A percentile compares a stretch with the other conserved stretches of the same genome.
These are phyloP conservation scores for Backusella sp. DNA, from an alignment of 192 early-diverging fungal genomes.

Conservation along the genomic window DNA sequence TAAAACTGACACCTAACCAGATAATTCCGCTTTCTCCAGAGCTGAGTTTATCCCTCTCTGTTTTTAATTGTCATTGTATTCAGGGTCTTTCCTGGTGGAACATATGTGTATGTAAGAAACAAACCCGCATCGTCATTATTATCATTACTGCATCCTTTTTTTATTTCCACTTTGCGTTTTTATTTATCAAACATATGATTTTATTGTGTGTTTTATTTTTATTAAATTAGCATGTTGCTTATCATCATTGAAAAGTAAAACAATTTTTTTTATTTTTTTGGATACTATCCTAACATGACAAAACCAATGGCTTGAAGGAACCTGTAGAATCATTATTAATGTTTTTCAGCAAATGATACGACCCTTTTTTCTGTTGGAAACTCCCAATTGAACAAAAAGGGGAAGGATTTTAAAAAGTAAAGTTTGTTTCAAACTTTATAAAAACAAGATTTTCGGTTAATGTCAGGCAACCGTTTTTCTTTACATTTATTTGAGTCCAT, in stretches of 20 bases:
- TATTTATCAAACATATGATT: not conserved
- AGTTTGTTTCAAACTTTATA: not conserved
- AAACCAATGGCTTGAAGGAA: not conserved
- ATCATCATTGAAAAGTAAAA: not conserved
- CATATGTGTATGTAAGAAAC: not conserved
- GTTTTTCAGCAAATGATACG: too few species aligned
- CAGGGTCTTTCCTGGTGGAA: not conserved
- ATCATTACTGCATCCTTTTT: not conserved
- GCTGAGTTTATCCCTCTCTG: not conserved
- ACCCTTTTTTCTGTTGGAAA: not conserved
- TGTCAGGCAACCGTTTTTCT: not conserved
- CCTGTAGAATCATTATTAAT: not conserved
- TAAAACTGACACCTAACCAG: not conserved
- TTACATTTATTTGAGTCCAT: not conserved
- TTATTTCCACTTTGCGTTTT: not conserved
- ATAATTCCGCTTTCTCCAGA: conserved; percentile 1
- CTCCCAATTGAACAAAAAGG: not conserved
- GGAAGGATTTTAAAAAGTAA: not conserved
- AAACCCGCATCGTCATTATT: not conserved
- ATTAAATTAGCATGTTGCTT: not conserved
- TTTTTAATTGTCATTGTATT: not conserved
- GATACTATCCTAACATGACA: not conserved
- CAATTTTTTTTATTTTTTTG: not conserved
- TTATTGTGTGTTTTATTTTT: not conserved
- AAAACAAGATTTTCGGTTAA: not conserved